Percentiles rank a stretch among this genome's conserved stretches.
phyloP scores from a whole-genome alignment of 148 eudicot genomes.

The Camellia japonica region DNA sequence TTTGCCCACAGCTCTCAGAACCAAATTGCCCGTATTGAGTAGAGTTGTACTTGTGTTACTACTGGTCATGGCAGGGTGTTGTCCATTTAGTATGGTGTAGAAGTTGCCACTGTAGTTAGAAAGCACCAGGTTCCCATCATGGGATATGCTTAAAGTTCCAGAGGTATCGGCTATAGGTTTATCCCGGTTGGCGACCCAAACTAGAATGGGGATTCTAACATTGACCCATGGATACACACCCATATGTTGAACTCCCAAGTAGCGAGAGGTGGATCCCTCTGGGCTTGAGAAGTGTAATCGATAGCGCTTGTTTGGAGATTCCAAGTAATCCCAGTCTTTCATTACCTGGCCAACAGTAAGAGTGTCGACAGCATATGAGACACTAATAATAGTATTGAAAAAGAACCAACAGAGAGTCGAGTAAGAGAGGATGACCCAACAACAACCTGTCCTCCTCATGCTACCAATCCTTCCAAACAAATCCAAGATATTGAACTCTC shows the following conservation, averaged over 20 bases:
- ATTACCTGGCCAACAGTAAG: neutral
- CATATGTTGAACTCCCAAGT: neutral
- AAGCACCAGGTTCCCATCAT: conserved; percentile 1
- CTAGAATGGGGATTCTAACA: too few relatives aligned
- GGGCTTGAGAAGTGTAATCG: neutral
- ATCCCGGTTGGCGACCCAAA: too few relatives aligned
- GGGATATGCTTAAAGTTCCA: too few relatives aligned
- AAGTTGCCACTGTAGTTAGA: too few relatives aligned
- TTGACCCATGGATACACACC: too few relatives aligned
- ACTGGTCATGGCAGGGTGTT: neutral
- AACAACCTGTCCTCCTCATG: too few relatives aligned
- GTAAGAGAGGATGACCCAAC: too few relatives aligned
- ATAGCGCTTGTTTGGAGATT: neutral
- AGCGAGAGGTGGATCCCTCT: neutral
- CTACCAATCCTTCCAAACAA: too few relatives aligned
- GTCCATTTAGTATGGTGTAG: neutral
- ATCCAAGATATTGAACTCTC: too few relatives aligned
- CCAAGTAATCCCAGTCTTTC: neutral
- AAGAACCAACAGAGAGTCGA: neutral
- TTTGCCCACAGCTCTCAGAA: neutral
- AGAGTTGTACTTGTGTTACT: neutral
- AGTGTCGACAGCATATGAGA: neutral
- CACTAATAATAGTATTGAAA: neutral
- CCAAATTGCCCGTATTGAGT: conserved; percentile 21
- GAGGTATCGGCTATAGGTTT: too few relatives aligned